Conservation (phyloP, 352 stramenopile species). For the Phytopythium ostracodes region DNA sequence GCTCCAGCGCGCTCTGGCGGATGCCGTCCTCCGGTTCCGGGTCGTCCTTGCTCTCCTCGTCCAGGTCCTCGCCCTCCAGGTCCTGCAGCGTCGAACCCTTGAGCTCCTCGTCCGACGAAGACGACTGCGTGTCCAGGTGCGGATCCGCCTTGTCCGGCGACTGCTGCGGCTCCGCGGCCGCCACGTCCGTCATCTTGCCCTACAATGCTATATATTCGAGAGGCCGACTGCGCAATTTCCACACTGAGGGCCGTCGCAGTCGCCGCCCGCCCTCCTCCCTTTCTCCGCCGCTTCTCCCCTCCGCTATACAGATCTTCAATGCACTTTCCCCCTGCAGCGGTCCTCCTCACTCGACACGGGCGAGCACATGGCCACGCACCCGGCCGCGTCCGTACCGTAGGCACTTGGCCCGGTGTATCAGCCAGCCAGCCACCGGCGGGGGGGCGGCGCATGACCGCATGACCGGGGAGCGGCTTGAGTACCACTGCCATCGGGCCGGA, state of each 20-base stretch:
- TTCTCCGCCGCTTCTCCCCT: background rate
- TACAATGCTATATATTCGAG: too few relatives aligned
- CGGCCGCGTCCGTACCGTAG: too few relatives aligned
- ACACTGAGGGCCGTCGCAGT: background rate
- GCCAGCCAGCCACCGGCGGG: too few relatives aligned
- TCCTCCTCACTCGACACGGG: background rate
- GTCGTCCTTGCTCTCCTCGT: conserved; percentile 14
- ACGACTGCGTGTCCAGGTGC: conserved; percentile 19
- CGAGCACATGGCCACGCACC: conserved; percentile 1
- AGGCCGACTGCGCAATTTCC: conserved; percentile 1
- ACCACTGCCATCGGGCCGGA: background rate
- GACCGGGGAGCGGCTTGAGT: background rate
- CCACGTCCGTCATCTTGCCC: conserved; percentile 18
- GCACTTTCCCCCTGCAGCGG: too few relatives aligned
- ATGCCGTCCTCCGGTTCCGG: conserved; percentile 13
- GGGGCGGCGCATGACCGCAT: too few relatives aligned
- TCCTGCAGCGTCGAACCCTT: conserved; percentile 8
- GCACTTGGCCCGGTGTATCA: background rate
- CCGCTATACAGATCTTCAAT: background rate
- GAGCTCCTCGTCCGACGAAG: conserved; percentile 24
- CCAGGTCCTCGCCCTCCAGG: conserved; percentile 7
- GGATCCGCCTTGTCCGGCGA: background rate
- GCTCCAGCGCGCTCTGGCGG: conserved; percentile 22
- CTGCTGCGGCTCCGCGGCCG: background rate
- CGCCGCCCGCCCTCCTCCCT: too few relatives aligned